Evolutionary conservation across 495 filamentous ascomycete species (phyloP), one percentile per base, ranked within the genome.

Genomic region (Aspergillus ellipticus): DNA sequence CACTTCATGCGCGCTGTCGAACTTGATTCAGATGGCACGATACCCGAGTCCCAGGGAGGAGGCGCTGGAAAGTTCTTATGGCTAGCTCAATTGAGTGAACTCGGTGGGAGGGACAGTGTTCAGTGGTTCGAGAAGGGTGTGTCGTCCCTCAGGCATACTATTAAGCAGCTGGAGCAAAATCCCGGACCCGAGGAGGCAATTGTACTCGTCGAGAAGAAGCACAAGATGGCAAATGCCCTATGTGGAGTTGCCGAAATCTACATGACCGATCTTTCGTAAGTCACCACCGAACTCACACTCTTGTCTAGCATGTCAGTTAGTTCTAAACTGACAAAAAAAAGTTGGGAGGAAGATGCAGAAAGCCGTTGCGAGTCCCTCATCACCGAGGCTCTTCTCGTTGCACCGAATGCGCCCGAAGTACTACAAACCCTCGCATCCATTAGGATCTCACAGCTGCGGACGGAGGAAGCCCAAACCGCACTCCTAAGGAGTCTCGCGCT

Each of bases 21-120:
- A 7, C 70, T 89, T 10, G 95, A 97, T 67, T 82, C 85, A 6
- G 81, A 86, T 51, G 93, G 93, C 3, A 68, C 64, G 41, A 69
- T 79, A 51, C 74, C 81, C 3, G 78, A 84, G 51, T 74, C 78
- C 4, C 74, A 83, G 42, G 90, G 89, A 16, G 90, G 89, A 7
- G 95, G 92, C 0, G 84, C 92, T 0, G 94, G 97, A 64, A 97
- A 96, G 70, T 97, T 97, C 66, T 74, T 99, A 1, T 97, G 91
- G 85, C 78, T 97, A 22, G 94, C 95, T 42, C 95, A 99, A 71
- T 79, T 99, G 66, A 89, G 86, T 67, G 89, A 94, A 50, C 81
- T 89, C 51, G 94, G 94, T 35, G 95, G 94, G 3, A 64, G 79
- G 51, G 88, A 90, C 57, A 96, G 90, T 64, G 86, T 97, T 31